Evolutionary conservation across 2,329 filamentous ascomycete genomes (phyloP), one percentile per base, ranked within the genome.

Genomic region (Calonectria fujianensis): DNA sequence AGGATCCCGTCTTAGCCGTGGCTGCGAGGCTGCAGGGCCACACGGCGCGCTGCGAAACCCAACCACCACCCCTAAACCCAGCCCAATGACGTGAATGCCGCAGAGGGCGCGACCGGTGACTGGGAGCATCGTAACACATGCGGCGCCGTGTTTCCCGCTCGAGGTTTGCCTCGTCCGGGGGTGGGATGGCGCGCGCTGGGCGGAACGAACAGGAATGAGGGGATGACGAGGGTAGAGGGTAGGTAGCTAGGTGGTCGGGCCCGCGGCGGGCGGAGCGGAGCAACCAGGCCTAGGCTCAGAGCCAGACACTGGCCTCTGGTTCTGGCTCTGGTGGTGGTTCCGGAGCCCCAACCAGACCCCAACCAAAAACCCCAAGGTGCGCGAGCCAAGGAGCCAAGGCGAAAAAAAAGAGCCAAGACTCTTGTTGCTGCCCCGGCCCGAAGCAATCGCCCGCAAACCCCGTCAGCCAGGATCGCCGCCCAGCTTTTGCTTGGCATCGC

Each of bases 1-100:
- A 45, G 48, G 70, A 69, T 73, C 70, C 70, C 70, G 70, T 73
- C 32, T 73, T 73, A 73, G 70, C 70, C 70, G 70, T 69, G 18
- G 70, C 54, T 73, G 57, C 45, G 66, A 27, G 27, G 48, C 48
- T 41, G 41, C 39, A 50, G 63, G 63, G 59, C 59, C 35, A 29
- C 59, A 31, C 35, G 11, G 13, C 13, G 31, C 54, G 20, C 20
- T 29, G 50, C 11, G 50, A 52, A 29, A 52, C 50, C 50, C 50
- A 52, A 29, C 50, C 50, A 52, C 27, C 50, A 13, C 14, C 31
- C 52, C 6, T 20, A 32, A 29, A 10, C 50, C 27, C 51, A 24
- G 51, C 51, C 51, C 29, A 54, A 54, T 54, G 51, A 54, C 51
- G 51, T 54, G 51, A 54, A 54, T 31, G 51, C 14, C 27, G 27